Evolutionary conservation across 108 stramenopile species (phyloP).

Genomic region (Cylindrotheca fusiformis): DNA sequence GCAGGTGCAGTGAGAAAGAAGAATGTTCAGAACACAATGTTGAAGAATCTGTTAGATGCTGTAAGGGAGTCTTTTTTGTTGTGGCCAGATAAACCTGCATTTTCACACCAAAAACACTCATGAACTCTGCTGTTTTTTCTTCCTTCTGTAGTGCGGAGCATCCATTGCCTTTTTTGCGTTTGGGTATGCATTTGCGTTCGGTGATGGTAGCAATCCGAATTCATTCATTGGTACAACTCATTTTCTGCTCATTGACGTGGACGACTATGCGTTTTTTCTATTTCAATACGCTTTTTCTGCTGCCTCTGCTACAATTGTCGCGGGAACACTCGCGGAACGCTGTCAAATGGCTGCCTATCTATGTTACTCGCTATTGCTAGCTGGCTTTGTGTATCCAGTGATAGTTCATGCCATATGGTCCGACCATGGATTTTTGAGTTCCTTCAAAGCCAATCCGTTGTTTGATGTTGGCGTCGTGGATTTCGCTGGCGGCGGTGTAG

Average conservation of each 20-base stretch:
- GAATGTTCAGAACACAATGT: constrained; percentile 86
- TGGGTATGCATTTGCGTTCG: constrained; percentile 84
- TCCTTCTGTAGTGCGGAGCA: constrained; percentile 54
- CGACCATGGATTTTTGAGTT: constrained; percentile 61
- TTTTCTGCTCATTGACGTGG: constrained; percentile 80
- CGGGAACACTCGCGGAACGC: constrained; percentile 74
- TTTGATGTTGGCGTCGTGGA: constrained; percentile 83
- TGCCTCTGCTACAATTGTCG: constrained; percentile 72
- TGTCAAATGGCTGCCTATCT: constrained; percentile 81
- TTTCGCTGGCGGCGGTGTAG: constrained; percentile 92
- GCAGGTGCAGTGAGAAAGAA: constrained; percentile 82
- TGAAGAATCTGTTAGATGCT: constrained; percentile 91
- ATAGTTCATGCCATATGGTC: constrained; percentile 84
- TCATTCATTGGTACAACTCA: constrained; percentile 76
- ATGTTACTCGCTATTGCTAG: constrained; percentile 63
- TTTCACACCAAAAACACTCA: background rate
- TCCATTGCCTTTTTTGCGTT: constrained; percentile 72
- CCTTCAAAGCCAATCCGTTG: constrained; percentile 44
- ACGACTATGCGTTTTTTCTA: constrained; percentile 60
- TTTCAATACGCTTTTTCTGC: constrained; percentile 75
- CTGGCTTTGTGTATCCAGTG: constrained; percentile 88
- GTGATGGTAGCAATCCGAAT: constrained; percentile 34
- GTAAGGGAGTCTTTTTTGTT: constrained; percentile 62
- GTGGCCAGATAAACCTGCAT: constrained; percentile 31
- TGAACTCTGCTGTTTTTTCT: background rate